These are phyloP conservation scores for Solanum appendiculatum DNA, from an alignment of 257 asterid genomes.

Conservation along the genomic window DNA sequence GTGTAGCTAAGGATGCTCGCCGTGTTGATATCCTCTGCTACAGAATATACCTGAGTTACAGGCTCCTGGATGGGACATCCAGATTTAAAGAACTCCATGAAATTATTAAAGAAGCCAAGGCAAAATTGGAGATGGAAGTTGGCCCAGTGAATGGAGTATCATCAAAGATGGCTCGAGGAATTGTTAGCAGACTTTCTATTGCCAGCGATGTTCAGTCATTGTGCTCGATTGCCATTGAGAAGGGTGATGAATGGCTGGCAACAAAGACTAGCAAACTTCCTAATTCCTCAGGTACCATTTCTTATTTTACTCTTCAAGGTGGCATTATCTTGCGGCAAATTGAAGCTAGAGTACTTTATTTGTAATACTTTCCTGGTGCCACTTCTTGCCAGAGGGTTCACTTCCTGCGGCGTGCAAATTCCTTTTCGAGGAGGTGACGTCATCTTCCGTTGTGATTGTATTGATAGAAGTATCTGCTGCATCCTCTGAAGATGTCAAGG, in stretches of 20 bases:
- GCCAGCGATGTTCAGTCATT: constrained; percentile 67
- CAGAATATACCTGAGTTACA: constrained; percentile 67
- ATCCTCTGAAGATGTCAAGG: constrained; percentile 40
- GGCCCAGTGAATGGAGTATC: constrained; percentile 84
- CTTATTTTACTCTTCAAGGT: background rate
- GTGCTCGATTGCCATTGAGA: constrained; percentile 75
- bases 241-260: constrained; percentile 59
- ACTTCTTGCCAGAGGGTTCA: constrained; percentile 51
- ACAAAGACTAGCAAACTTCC: constrained; percentile 23
- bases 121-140: constrained; percentile 74
- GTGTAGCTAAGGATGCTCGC: constrained; percentile 82
- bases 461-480: constrained; percentile 52
- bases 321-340: background rate
- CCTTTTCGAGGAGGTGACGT: constrained; percentile 65
- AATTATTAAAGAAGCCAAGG: constrained; percentile 60
- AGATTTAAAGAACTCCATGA: constrained; percentile 74
- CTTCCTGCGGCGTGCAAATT: constrained; percentile 85
- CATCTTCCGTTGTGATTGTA: constrained; percentile 56
- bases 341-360: background rate
- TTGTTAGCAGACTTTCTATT: constrained; percentile 74
- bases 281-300: constrained; percentile 32
- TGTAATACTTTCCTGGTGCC: background rate
- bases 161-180: constrained; percentile 86
- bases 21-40: constrained; percentile 71
- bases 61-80: constrained; percentile 76